Evolutionary conservation across 2,329 filamentous ascomycete genomes (phyloP).

Genomic region (Phialocephala sp.): DNA sequence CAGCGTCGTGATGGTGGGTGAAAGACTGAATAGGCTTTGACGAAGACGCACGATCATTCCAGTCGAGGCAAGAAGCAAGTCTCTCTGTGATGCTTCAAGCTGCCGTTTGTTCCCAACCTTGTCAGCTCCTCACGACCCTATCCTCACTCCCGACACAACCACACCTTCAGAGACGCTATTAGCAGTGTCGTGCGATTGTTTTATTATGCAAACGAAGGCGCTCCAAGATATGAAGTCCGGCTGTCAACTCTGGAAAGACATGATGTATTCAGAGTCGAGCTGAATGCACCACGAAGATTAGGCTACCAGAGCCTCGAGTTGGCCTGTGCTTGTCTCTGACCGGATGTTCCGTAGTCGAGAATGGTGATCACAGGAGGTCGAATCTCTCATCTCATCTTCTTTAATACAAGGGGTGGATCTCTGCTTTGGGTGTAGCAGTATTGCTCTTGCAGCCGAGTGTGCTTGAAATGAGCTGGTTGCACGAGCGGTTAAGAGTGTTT

Average conservation of each 20-base stretch:
- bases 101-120: neutral
- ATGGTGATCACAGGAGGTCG: neutral
- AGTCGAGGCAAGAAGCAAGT: neutral
- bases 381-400: neutral
- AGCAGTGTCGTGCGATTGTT: neutral
- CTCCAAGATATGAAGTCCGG: neutral
- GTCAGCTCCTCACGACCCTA: neutral
- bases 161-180: neutral
- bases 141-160: neutral
- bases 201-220: neutral
- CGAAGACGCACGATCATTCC: neutral
- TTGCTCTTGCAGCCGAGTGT: neutral
- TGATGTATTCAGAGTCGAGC: neutral
- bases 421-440: neutral
- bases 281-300: neutral
- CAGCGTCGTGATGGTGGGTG: neutral
- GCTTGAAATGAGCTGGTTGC: neutral
- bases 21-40: neutral
- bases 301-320: slow-evolving; percentile 9
- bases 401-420: neutral
- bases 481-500: slow-evolving; percentile 1
- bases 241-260: neutral
- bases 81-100: neutral
- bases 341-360: neutral
- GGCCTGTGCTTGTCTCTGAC: slow-evolving; percentile 6